Evolutionary conservation across 345 rosid species (phyloP), one percentile per base, ranked within the genome.

Genomic region (Jatropha curcas): DNA sequence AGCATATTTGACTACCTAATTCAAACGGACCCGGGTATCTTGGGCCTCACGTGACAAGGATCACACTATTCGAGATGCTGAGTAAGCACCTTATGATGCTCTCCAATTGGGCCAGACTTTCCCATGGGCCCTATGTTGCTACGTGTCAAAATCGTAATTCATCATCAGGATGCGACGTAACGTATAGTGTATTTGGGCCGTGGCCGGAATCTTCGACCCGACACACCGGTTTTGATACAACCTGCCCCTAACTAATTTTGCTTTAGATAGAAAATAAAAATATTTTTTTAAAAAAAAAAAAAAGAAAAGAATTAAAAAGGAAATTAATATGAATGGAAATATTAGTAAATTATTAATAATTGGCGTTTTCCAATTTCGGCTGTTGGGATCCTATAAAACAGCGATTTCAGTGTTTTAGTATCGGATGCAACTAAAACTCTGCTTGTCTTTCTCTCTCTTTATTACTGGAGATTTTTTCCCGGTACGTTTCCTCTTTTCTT

Each of bases 1-100:
- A 63, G 56, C 19, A 3, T 45, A 35, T 60, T 74, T 84, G 80
- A 81, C 83, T 79, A 77, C 6, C 35, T 41, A 65, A 43, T 41
- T 60, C 71, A 39, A 66, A 68, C 74, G 51, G 76, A 62, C 79
- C 90, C 92, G 92, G 89, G 93, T 80, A 88, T 88, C 94, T 86
- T 85, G 95, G 90, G 87, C 74, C 83, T 88, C 97, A 91, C 92
- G 91, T 93, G 94, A 83, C 81, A 31, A 58, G 65, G 65, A 57
- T 66, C 74, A 60, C 75, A 51, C 9, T 30, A 13, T 25, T 22
- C 33, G 27, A 60, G 58, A n/a, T 9, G 62, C 22, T 51, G 55
- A 68, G 43, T 68, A 65, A 60, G 73, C 78, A 45, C 3, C 34
- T 50, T 35, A 60, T 60, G 33, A 74, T 58, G 45, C 39, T 64